Evolutionary conservation across 2,329 filamentous ascomycete species (phyloP).

Genomic region (Hypoxylon sp.): DNA sequence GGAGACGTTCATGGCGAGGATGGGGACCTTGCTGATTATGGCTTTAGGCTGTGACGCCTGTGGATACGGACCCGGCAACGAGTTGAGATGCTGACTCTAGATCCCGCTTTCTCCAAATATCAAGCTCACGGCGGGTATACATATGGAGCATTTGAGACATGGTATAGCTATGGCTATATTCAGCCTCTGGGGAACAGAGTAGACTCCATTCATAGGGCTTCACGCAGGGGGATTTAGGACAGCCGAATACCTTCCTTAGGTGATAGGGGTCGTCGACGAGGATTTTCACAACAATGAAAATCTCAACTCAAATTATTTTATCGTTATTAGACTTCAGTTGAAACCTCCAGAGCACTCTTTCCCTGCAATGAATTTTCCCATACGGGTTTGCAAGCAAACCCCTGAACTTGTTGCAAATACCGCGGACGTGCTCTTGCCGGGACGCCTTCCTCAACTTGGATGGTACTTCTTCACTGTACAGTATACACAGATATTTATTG

Average conservation of each 20-base stretch:
- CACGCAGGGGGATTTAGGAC: constrained; percentile 33
- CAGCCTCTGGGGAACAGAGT: constrained; percentile 33
- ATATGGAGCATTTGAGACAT: constrained; percentile 37
- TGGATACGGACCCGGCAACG: constrained; percentile 37
- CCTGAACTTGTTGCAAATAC: constrained; percentile 38
- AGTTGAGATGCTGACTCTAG: constrained; percentile 36
- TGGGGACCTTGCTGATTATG: constrained; percentile 23
- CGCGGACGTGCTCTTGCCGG: constrained; percentile 38
- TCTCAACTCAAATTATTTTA: not conserved
- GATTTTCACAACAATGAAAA: constrained; percentile 14
- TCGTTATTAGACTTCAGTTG: not conserved
- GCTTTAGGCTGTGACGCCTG: constrained; percentile 29
- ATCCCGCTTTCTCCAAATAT: constrained; percentile 45
- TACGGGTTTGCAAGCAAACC: constrained; percentile 26
- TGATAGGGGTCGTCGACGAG: constrained; percentile 29
- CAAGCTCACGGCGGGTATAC: constrained; percentile 39
- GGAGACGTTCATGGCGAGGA: constrained; percentile 22
- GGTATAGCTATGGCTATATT: constrained; percentile 27
- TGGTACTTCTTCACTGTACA: constrained; percentile 33
- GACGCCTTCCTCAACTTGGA: constrained; percentile 39
- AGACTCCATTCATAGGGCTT: constrained; percentile 40
- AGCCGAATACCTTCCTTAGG: constrained; percentile 23
- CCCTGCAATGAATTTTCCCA: constrained; percentile 19
- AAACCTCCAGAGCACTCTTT: constrained; percentile 13
- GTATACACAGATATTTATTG: constrained; percentile 11